Percentiles rank a stretch among this genome's conserved stretches.
phyloP scores from a whole-genome alignment of 495 filamentous ascomycete genomes.

The Pyrenula massariospora region DNA sequence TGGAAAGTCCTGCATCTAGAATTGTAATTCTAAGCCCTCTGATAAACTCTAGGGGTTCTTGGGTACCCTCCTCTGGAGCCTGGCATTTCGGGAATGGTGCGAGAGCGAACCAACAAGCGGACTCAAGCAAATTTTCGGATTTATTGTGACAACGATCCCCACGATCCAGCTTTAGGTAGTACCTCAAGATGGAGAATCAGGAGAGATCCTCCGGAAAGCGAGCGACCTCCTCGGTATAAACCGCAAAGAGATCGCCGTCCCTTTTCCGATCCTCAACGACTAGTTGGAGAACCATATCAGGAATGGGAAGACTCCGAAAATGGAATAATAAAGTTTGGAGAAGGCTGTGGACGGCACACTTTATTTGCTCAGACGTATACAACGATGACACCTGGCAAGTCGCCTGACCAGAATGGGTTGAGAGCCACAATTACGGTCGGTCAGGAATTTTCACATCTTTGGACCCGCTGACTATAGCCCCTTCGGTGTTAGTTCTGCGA shows the following conservation, averaged over 20 bases:
- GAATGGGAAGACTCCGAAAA: background rate
- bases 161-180: background rate
- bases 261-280: background rate
- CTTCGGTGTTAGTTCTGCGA: background rate
- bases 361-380: background rate
- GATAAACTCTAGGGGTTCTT: too few relatives aligned
- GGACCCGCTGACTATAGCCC: background rate
- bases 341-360: background rate
- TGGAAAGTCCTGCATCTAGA: too few relatives aligned
- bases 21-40: too few relatives aligned
- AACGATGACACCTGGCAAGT: background rate
- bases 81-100: background rate
- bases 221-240: background rate
- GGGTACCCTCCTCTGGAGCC: too few relatives aligned
- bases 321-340: background rate
- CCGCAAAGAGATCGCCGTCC: background rate
- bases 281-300: background rate
- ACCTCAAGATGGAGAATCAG: background rate
- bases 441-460: background rate
- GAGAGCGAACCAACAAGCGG: background rate
- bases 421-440: background rate
- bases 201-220: background rate
- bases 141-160: background rate
- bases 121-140: background rate
- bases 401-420: background rate